A percentile compares a stretch with the other conserved stretches of the same genome.
phyloP scores from a whole-genome alignment of 2,329 filamentous ascomycete species.

The Aspergillus tanneri region DNA sequence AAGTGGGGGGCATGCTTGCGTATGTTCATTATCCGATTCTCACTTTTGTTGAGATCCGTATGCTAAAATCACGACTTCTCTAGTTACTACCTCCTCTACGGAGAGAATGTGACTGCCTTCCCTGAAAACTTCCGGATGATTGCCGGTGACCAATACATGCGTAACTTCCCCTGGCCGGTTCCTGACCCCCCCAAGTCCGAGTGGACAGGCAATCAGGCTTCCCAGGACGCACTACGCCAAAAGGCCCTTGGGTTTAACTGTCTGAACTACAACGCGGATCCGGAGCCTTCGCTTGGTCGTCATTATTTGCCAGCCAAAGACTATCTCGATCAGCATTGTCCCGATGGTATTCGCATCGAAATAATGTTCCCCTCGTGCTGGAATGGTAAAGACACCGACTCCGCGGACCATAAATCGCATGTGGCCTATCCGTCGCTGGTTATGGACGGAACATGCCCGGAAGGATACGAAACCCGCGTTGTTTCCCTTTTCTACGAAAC shows the following conservation, averaged over 20 bases:
- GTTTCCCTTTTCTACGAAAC: conserved; percentile 81
- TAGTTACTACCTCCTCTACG: conserved; percentile 82
- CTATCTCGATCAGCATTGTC: conserved; percentile 77
- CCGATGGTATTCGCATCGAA: conserved; percentile 78
- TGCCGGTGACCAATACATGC: conserved; percentile 66
- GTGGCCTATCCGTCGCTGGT: conserved; percentile 77
- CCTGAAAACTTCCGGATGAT: conserved; percentile 78
- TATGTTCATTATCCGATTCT: conserved; percentile 51
- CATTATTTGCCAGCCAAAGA: conserved; percentile 78
- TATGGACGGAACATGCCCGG: conserved; percentile 73
- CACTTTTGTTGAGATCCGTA: not conserved
- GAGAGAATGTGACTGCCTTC: conserved; percentile 67
- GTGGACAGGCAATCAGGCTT: conserved; percentile 65
- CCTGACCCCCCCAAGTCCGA: conserved; percentile 67
- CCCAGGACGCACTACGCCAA: conserved; percentile 70
- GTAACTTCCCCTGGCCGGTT: conserved; percentile 68
- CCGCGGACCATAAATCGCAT: conserved; percentile 59
- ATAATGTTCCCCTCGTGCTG: conserved; percentile 89
- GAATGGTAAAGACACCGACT: conserved; percentile 66
- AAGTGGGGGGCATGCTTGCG: conserved; percentile 82
- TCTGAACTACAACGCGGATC: conserved; percentile 67
- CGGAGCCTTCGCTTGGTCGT: conserved; percentile 75
- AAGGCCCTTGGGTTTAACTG: conserved; percentile 95
- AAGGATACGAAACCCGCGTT: conserved; percentile 65
- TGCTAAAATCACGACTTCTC: not conserved